Percentiles rank a stretch among this genome's conserved stretches.
These are phyloP conservation scores for Podila epigama DNA, from an alignment of 192 early-diverging fungal genomes.

Conservation along the genomic window DNA sequence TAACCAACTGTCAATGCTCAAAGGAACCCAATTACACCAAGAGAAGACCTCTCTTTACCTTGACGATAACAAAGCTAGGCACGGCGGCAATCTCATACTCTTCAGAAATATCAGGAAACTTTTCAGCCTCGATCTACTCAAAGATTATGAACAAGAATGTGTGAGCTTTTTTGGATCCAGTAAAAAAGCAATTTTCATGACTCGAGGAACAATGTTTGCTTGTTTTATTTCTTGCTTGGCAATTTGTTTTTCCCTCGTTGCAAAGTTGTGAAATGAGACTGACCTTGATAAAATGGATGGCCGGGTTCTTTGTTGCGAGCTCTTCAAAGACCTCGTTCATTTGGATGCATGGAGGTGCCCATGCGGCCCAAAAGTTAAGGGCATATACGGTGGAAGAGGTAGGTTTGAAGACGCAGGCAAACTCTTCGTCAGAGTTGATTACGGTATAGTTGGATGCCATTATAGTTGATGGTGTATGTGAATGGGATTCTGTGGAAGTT, in stretches of 20 bases:
- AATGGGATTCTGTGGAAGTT: background rate
- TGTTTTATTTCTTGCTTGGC: background rate
- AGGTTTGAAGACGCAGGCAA: slow-evolving; percentile 39
- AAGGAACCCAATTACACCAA: too few species aligned
- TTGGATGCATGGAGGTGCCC: slow-evolving; percentile 89
- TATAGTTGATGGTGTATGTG: background rate
- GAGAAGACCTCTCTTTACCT: too few species aligned
- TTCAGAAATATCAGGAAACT: slow-evolving; percentile 88
- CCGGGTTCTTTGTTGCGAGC: slow-evolving; percentile 78
- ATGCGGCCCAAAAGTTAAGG: slow-evolving; percentile 92
- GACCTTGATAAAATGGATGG: slow-evolving; percentile 81
- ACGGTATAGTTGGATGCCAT: slow-evolving; percentile 54
- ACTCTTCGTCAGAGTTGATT: slow-evolving; percentile 53
- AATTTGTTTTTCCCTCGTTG: background rate
- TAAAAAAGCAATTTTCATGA: background rate
- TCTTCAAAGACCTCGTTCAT: slow-evolving; percentile 94
- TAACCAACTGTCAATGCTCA: background rate
- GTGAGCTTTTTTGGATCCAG: background rate
- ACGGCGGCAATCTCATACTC: slow-evolving; percentile 90
- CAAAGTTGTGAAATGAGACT: background rate
- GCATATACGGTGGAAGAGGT: slow-evolving; percentile 54
- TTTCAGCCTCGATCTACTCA: slow-evolving; percentile 83
- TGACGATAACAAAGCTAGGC: slow-evolving; percentile 87
- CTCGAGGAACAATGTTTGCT: background rate
- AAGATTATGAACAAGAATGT: background rate